Conservation (phyloP, 352 stramenopile genomes). For the Phytopythium mirpurense region DNA sequence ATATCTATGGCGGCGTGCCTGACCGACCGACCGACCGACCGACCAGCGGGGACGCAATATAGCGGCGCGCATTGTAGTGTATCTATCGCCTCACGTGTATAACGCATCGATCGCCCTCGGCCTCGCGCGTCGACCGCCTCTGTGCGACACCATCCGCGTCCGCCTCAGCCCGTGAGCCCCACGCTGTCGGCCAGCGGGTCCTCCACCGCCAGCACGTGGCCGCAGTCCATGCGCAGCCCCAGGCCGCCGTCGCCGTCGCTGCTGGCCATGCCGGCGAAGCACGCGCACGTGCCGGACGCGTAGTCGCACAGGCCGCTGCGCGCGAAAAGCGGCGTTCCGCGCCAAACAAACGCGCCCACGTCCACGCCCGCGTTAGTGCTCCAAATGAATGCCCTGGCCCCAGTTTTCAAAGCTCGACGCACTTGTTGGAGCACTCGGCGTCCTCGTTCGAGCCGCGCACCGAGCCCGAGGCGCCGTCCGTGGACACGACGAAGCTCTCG, state of each 20-base stretch:
- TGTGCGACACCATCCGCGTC: not conserved
- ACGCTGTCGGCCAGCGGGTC: conserved; percentile 31
- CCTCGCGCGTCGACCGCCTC: no score
- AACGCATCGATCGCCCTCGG: no score
- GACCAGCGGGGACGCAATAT: no score
- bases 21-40: no score
- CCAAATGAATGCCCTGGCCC: no score
- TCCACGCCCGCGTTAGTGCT: no score
- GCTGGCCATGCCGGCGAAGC: conserved; percentile 68
- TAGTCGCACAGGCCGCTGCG: conserved; percentile 58
- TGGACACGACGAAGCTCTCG: conserved; percentile 46
- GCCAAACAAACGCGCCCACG: conserved; percentile 2
- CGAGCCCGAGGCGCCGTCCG: conserved; percentile 41
- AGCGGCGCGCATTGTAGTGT: no score
- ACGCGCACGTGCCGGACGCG: conserved; percentile 38
- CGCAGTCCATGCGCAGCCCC: conserved; percentile 60
- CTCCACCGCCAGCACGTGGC: conserved; percentile 36
- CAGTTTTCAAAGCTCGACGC: conserved; percentile 13
- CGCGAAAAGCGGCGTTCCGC: no score
- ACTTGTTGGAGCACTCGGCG: conserved; percentile 73
- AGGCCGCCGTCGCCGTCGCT: conserved; percentile 45
- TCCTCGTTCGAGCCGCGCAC: conserved; percentile 63
- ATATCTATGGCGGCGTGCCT: no score
- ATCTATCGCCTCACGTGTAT: no score
- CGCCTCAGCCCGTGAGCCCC: conserved; percentile 12